A percentile compares a stretch with the other conserved stretches of the same genome.
Evolutionary conservation across 805 yeast genomes (phyloP).

Genomic region (Candida xyloterini): DNA sequence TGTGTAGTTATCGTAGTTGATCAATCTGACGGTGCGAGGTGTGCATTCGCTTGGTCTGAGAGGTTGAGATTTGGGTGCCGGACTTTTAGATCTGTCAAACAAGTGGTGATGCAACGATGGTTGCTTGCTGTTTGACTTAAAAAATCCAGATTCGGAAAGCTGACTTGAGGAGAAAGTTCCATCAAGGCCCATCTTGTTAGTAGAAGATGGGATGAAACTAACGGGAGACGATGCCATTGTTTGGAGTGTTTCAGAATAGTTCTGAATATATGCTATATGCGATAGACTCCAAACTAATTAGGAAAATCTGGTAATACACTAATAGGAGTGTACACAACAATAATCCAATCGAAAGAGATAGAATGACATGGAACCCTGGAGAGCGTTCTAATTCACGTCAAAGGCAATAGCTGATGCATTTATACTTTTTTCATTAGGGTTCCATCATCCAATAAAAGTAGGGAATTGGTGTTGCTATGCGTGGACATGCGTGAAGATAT

Average conservation of each 20-base stretch:
- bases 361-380: slow-evolving; percentile 10
- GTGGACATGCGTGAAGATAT: slow-evolving; percentile 7
- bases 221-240: slow-evolving; percentile 17
- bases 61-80: slow-evolving; percentile 2
- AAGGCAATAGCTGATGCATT: slow-evolving; percentile 4
- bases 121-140: not conserved
- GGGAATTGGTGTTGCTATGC: slow-evolving; percentile 1
- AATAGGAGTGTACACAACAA: slow-evolving; percentile 5
- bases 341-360: slow-evolving; percentile 3
- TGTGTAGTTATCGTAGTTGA: slow-evolving; percentile 17
- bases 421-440: slow-evolving; percentile 8
- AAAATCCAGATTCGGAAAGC: slow-evolving; percentile 5
- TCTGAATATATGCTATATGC: not conserved
- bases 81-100: slow-evolving; percentile 7
- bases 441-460: slow-evolving; percentile 6
- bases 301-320: slow-evolving; percentile 7
- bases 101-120: slow-evolving; percentile 1
- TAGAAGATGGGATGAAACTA: slow-evolving; percentile 8
- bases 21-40: slow-evolving; percentile 21
- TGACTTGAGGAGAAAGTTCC: slow-evolving; percentile 9
- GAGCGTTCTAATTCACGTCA: slow-evolving; percentile 2
- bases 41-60: slow-evolving; percentile 13
- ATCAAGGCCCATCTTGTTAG: slow-evolving; percentile 1
- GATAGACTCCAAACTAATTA: not conserved
- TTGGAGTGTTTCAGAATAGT: slow-evolving; percentile 6